Evolutionary conservation across 495 filamentous ascomycete species (phyloP).

Genomic region (Aspergillus sclerotiicarbonarius): DNA sequence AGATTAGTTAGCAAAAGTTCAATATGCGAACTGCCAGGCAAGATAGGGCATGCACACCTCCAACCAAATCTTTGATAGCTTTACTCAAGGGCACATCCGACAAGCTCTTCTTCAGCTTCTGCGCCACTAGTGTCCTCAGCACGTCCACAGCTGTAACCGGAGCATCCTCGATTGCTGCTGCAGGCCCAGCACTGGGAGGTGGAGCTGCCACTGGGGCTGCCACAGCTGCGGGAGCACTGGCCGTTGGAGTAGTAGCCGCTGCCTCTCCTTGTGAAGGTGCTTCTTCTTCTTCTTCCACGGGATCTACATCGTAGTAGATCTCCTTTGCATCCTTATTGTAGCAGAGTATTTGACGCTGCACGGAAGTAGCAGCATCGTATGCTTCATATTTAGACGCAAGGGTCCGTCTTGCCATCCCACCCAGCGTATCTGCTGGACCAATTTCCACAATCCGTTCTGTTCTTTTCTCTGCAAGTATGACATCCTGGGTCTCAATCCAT

Average conservation of each 20-base stretch:
- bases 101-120: conserved; percentile 95
- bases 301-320: conserved; percentile 99
- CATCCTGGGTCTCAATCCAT: conserved; percentile 99
- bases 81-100: conserved; percentile 89
- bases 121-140: conserved; percentile 86
- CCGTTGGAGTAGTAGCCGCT: conserved; percentile 42
- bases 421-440: conserved; percentile 95
- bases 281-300: conserved; percentile 88
- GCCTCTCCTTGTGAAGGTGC: conserved; percentile 53
- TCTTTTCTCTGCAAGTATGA: conserved; percentile 90
- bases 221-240: conserved; percentile 8
- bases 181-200: conserved; percentile 78
- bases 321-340: conserved; percentile 99
- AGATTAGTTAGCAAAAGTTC: conserved; percentile 2
- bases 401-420: conserved; percentile 95
- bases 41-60: conserved; percentile 62
- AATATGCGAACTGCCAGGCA: not conserved
- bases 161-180: conserved; percentile 78
- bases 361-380: conserved; percentile 92
- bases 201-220: conserved; percentile 41
- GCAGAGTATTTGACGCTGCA: conserved; percentile 95
- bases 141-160: conserved; percentile 88
- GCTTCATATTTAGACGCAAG: conserved; percentile 98
- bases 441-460: conserved; percentile 98
- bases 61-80: conserved; percentile 98